phyloP scores from a whole-genome alignment of 225 moss, liverwort and hornwort species.

The Straminergon stramineum region DNA sequence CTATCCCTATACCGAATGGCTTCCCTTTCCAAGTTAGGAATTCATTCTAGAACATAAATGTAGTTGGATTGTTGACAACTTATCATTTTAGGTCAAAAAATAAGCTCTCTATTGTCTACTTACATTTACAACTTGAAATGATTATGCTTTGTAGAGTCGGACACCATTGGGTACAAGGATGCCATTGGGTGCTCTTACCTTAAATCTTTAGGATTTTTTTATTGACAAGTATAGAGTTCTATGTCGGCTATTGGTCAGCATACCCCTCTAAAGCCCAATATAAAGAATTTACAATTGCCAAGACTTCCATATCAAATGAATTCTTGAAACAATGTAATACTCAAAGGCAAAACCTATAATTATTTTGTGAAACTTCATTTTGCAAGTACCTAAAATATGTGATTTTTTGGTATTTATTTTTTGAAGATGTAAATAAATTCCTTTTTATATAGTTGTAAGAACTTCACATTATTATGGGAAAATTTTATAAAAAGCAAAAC shows the following conservation, averaged over 20 bases:
- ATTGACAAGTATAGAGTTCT: not conserved
- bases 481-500: not conserved
- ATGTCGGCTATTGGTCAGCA: rapidly evolving
- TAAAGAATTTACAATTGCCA: not conserved
- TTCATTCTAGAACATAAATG: no score
- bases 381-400: not conserved
- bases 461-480: not conserved
- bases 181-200: no score
- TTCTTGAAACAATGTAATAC: no score
- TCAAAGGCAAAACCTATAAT: rapidly evolving
- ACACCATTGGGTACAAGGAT: no score
- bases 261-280: not conserved
- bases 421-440: rapidly evolving
- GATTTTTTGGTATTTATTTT: not conserved
- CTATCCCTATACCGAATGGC: no score
- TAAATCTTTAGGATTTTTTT: not conserved
- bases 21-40: no score
- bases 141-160: no score
- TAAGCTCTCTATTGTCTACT: no score
- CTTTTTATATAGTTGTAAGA: not conserved
- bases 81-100: no score
- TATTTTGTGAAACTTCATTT: not conserved
- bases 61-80: no score
- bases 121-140: no score
- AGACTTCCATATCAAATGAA: not conserved